Evolutionary conservation across 192 early-diverging fungal genomes (phyloP).

Genomic region (Podila minutissima): DNA sequence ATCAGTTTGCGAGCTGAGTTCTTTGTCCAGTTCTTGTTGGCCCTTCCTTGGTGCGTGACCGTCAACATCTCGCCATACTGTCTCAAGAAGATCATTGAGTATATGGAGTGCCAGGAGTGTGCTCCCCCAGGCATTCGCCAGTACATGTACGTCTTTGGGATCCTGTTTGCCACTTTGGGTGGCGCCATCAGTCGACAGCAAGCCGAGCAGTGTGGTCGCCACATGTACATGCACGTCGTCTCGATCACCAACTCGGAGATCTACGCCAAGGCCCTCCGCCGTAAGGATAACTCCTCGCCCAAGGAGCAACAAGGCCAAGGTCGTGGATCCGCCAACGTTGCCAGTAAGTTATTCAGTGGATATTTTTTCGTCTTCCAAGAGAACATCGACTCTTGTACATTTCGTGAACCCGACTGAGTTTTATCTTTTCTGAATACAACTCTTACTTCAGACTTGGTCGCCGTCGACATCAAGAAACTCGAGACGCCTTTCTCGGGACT

Average conservation of each 20-base stretch:
- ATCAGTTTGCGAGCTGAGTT: constrained; percentile 13
- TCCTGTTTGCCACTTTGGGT: constrained; percentile 55
- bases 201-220: constrained; percentile 68
- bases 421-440: no score
- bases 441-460: constrained; percentile 16
- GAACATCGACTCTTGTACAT: no score
- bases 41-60: constrained; percentile 13
- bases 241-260: constrained; percentile 56
- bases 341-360: neutral
- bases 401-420: no score
- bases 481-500: constrained; percentile 16
- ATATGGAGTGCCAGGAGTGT: constrained; percentile 41
- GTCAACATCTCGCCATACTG: constrained; percentile 14
- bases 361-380: no score
- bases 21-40: constrained; percentile 26
- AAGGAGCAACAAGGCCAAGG: constrained; percentile 17
- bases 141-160: constrained; percentile 67
- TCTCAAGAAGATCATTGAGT: constrained; percentile 39
- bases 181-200: constrained; percentile 58
- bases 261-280: constrained; percentile 56
- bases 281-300: constrained; percentile 52
- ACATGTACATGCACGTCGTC: constrained; percentile 61
- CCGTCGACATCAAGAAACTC: constrained; percentile 34
- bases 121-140: constrained; percentile 14
- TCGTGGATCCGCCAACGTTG: constrained; percentile 16